phyloP scores from a whole-genome alignment of 768 basidiomycete species.

The Suillus sp. region DNA sequence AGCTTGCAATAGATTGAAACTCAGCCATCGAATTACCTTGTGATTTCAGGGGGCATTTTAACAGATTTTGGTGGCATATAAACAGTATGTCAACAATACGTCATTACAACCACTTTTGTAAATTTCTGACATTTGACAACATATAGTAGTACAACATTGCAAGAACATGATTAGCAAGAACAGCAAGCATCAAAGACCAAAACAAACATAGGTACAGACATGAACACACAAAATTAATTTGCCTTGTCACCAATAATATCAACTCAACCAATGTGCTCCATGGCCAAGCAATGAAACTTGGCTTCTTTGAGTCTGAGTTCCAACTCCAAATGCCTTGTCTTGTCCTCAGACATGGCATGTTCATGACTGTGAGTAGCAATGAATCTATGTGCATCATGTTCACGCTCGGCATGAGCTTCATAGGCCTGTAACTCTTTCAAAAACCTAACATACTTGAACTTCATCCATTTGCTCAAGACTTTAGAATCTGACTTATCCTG shows the following conservation, averaged over 20 bases:
- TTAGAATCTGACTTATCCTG: not conserved
- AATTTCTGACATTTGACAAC: no score
- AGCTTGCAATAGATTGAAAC: not conserved
- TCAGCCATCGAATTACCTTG: conserved; percentile 3
- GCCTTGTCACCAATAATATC: not conserved
- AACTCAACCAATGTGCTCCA: not conserved
- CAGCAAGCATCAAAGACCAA: not conserved
- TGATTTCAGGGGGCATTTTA: not conserved
- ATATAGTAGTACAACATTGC: no score
- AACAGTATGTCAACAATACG: no score
- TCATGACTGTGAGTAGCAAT: not conserved
- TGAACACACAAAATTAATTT: not conserved
- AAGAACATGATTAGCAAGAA: not conserved
- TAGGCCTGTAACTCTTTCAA: not conserved
- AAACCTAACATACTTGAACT: not conserved
- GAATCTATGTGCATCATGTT: not conserved
- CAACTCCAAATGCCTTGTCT: not conserved
- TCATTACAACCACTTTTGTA: no score
- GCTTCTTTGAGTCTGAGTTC: not conserved
- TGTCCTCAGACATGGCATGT: not conserved
- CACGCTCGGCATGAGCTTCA: not conserved
- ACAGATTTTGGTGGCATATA: no score
- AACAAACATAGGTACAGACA: not conserved
- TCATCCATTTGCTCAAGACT: not conserved
- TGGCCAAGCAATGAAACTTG: not conserved